A percentile compares a stretch with the other conserved stretches of the same genome.
These are phyloP conservation scores for Pseudonitzschia pungens DNA, from an alignment of 108 stramenopile genomes.

Conservation along the genomic window DNA sequence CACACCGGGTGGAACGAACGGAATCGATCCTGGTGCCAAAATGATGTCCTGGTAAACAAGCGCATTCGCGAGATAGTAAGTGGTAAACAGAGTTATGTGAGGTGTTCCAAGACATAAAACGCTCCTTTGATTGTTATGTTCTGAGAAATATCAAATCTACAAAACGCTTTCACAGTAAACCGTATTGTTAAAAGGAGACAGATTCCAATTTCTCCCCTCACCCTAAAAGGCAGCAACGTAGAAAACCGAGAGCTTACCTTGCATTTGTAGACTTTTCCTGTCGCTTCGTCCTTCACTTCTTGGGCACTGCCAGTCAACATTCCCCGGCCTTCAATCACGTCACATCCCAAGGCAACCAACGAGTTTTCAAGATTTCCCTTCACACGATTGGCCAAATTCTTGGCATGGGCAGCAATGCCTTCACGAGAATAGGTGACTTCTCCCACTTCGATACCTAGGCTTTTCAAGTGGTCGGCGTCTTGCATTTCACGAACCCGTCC, in stretches of 20 bases:
- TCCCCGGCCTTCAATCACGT: constrained; percentile 86
- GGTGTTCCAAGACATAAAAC: background rate
- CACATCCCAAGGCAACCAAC: constrained; percentile 83
- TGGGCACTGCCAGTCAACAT: constrained; percentile 79
- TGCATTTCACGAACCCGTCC: constrained; percentile 96
- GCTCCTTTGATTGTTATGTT: background rate
- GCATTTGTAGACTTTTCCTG: constrained; percentile 88
- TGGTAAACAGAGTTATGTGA: no score
- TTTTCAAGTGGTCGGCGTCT: constrained; percentile 63
- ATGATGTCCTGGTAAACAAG: constrained; percentile 83
- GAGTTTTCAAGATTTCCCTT: constrained; percentile 92
- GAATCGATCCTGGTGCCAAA: constrained; percentile 96
- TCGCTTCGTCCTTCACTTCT: constrained; percentile 82
- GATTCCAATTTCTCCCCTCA: no score
- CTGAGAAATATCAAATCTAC: background rate
- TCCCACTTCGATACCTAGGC: constrained; percentile 80
- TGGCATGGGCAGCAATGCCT: constrained; percentile 93
- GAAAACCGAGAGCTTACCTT: constrained; percentile 44
- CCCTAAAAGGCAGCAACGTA: background rate
- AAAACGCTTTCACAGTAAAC: background rate
- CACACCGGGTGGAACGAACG: constrained; percentile 96
- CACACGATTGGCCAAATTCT: constrained; percentile 91
- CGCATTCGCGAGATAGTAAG: background rate
- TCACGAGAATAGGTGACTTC: constrained; percentile 86
- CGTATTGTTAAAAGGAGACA: background rate